Evolutionary conservation across 2,329 filamentous ascomycete genomes (phyloP), one percentile per base, ranked within the genome.

Genomic region (Beauveria caledonica): DNA sequence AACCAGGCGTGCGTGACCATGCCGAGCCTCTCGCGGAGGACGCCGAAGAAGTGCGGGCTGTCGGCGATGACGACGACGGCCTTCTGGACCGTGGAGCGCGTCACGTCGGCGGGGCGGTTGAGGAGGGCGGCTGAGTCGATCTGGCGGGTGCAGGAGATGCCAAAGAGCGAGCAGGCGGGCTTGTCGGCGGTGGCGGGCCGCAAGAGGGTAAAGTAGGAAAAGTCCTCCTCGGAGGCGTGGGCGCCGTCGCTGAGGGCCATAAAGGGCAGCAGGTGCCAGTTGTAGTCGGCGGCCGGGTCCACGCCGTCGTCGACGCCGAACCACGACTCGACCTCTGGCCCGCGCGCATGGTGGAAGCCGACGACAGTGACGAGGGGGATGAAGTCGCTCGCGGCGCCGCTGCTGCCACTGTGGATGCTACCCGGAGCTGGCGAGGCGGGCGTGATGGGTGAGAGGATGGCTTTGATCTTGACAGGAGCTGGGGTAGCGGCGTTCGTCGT

Each of bases 1-100:
- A 99, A 99, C 94, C 94, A 99, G 25, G 93, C 93, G 67, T 87
- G 89, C 4, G 93, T 97, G 17, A 99, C 92, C 36, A 96, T 86
- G 53, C 89, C 89, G 64, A 99, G 77, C 66, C 94, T 88, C 74
- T 97, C 90, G 68, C 93, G 86, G 71, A 99, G 78, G 77, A 94
- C 89, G 60, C 92, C 92, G 73, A 99, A 96, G 68, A 86, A 86
- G 70, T 94, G 89, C 9, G 94, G 94, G 64, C 86, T 91, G 73
- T 97, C 90, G 59, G 90, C 92, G 66, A 99, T 91, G 60, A 96
- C 92, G 50, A 99, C 93, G 3, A 99, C 92, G 15, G 93, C 94
- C 78, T 99, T 99, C 73, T 99, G 94, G 46, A 99, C 94, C 1
- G 94, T 97, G 62, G 91, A 96, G 63, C 94, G 84, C n/a, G 94